Evolutionary conservation across 164 flowering plant species (phyloP).

Genomic region (Liquidambar formosana): DNA sequence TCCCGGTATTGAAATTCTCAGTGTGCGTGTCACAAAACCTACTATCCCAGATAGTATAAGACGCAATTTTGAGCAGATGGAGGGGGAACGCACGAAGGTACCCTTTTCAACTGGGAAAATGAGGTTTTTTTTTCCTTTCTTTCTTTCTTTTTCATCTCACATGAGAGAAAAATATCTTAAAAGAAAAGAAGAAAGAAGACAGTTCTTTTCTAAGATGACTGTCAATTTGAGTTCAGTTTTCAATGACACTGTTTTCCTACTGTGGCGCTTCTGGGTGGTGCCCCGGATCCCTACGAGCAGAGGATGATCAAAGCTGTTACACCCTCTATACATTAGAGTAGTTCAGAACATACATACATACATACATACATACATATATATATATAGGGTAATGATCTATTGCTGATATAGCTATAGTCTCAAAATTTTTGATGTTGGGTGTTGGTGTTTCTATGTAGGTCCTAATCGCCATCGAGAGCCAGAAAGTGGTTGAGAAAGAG

Average conservation of each 20-base stretch:
- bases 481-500: conserved; percentile 88
- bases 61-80: conserved; percentile 90
- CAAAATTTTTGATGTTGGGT: not conserved
- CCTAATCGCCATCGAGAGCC: conserved; percentile 82
- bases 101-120: not conserved
- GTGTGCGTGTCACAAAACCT: conserved; percentile 94
- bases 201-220: not conserved
- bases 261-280: too few relatives aligned
- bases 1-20: conserved; percentile 88
- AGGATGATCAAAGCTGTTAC: too few relatives aligned
- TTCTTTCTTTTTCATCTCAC: not conserved
- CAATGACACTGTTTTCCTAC: too few relatives aligned
- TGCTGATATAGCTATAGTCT: not conserved
- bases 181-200: too few relatives aligned
- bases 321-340: not conserved
- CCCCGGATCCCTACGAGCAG: too few relatives aligned
- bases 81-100: conserved; percentile 95
- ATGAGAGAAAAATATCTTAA: too few relatives aligned
- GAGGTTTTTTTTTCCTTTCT: not conserved
- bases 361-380: too few relatives aligned
- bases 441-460: conserved; percentile 42
- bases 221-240: not conserved
- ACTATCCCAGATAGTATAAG: conserved; percentile 72
- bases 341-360: not conserved
- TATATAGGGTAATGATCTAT: too few relatives aligned